A percentile compares a stretch with the other conserved stretches of the same genome.
Evolutionary conservation across 2,329 filamentous ascomycete genomes (phyloP).

Genomic region (Exophiala xenobiotica): DNA sequence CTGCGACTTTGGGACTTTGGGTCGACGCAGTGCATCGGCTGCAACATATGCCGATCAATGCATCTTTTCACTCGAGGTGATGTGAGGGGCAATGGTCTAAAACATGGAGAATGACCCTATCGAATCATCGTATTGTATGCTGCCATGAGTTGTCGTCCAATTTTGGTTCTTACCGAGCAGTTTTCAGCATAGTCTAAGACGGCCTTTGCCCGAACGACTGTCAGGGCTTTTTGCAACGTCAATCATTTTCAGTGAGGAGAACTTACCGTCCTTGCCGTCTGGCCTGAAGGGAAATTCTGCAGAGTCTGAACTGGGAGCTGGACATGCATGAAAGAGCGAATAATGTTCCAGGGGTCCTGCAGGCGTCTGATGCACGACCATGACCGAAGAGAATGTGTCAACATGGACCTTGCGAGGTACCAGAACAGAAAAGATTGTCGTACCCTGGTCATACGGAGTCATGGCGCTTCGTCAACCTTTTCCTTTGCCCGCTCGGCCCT

Average conservation of each 20-base stretch:
- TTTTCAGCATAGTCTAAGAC: background rate
- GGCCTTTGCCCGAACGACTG: background rate
- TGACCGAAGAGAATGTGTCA: too few relatives aligned
- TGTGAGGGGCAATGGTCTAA: background rate
- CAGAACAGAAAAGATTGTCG: too few relatives aligned
- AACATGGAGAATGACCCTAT: background rate
- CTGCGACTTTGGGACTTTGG: constrained; percentile 2
- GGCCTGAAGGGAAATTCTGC: too few relatives aligned
- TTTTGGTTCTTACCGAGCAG: background rate
- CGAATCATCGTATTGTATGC: background rate
- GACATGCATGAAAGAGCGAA: too few relatives aligned
- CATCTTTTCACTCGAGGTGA: background rate
- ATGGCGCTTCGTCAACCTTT: too few relatives aligned
- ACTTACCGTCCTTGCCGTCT: too few relatives aligned
- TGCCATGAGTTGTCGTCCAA: constrained; percentile 2
- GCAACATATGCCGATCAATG: constrained; percentile 2
- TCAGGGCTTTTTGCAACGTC: constrained; percentile 3
- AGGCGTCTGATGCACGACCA: too few relatives aligned
- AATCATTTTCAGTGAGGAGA: background rate
- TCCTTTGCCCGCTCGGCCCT: too few relatives aligned
- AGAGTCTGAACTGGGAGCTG: too few relatives aligned
- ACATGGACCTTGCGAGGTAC: too few relatives aligned
- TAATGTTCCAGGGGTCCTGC: too few relatives aligned
- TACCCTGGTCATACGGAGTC: too few relatives aligned
- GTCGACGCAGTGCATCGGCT: background rate